Evolutionary conservation across 2,329 filamentous ascomycete species (phyloP), one percentile per base, ranked within the genome.

Genomic region (Aspergillus sp.): DNA sequence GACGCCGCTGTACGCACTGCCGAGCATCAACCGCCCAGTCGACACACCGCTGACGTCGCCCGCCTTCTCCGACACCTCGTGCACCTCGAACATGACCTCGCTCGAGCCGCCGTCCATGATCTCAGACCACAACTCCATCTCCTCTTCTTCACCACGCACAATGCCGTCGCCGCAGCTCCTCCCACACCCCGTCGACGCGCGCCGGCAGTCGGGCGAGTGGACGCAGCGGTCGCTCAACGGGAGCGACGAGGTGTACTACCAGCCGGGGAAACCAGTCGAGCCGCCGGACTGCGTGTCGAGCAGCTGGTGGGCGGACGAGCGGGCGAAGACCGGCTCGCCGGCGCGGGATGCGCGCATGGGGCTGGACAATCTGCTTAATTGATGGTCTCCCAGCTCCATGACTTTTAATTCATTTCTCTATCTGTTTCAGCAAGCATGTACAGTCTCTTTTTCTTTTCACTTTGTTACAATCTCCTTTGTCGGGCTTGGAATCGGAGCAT

Each of bases 71-170:
- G 74, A 79, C 33, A 67, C 72, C 24, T 83, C 80, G 2, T 63
- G 68, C 37, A 67, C 72, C 24, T 83, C 80, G 2, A 63, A 68
- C 37, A 59, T 66, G 30, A 68, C 71, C 12, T 71, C 67, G 2
- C 62, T 71, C 11, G 78, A 81, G 27, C 74, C 78, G 4, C 80
- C 80, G 5, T 82, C 80, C 1, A 68, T 85, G 41, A 68, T 83
- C 30, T 86, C 82, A 0, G 84, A 91, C 53, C 65, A 67, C 16
- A 71, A 72, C 41, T 80, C 78, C 1, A 68, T 72, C 35, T 74
- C 75, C 51, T 77, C 76, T 3, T 70, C 70, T 17, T 80, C 78
- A 8, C 74, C 75, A 11, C 62, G 50, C 50, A 63, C 51, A 42
- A 36, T 59, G 30, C 52, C 57, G 25, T 66, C 63, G 3, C 61